Percentiles rank a stretch among this genome's conserved stretches.
Conservation (phyloP, 2,329 filamentous ascomycete genomes). For the Arthrobotrys entomopaga region DNA sequence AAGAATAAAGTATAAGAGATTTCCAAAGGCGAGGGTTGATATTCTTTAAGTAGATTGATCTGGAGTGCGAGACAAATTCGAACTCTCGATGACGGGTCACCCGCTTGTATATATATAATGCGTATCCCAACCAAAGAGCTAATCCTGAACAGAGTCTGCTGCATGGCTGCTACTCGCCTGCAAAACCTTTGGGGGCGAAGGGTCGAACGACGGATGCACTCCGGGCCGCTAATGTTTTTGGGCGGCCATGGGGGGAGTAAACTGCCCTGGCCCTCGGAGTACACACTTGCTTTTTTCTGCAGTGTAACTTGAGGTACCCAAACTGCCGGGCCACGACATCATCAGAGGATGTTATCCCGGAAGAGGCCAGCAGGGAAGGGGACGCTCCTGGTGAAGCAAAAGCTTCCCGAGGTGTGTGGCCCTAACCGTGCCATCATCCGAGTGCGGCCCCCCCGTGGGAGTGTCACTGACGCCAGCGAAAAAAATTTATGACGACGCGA, state of each 20-base stretch:
- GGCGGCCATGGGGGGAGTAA: conserved; percentile 8
- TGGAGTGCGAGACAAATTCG: conserved; percentile 29
- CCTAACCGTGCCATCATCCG: not conserved
- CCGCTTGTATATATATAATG: conserved; percentile 54
- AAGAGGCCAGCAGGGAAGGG: not conserved
- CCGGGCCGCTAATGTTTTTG: conserved; percentile 33
- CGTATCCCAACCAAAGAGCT: conserved; percentile 33
- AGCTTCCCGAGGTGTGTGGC: conserved; percentile 5
- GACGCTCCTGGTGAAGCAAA: conserved; percentile 14
- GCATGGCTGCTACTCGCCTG: too few relatives aligned
- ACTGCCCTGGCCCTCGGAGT: not conserved
- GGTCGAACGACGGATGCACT: conserved; percentile 21
- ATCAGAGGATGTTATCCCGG: not conserved
- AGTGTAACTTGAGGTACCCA: conserved; percentile 39
- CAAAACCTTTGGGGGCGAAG: conserved; percentile 19
- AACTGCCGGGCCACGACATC: conserved; percentile 31
- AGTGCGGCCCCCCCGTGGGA: conserved; percentile 40
- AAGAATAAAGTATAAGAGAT: conserved; percentile 33
- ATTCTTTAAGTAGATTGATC: conserved; percentile 50
- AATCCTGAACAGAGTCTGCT: conserved; percentile 35
- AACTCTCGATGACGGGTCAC: conserved; percentile 28
- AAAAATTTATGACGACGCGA: conserved; percentile 40
- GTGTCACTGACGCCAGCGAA: conserved; percentile 33
- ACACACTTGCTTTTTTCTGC: conserved; percentile 28
- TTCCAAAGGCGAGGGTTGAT: conserved; percentile 42